A percentile compares a stretch with the other conserved stretches of the same genome.
phyloP scores from a whole-genome alignment of 2,329 filamentous ascomycete species.

The Harringtonia aguacate region DNA sequence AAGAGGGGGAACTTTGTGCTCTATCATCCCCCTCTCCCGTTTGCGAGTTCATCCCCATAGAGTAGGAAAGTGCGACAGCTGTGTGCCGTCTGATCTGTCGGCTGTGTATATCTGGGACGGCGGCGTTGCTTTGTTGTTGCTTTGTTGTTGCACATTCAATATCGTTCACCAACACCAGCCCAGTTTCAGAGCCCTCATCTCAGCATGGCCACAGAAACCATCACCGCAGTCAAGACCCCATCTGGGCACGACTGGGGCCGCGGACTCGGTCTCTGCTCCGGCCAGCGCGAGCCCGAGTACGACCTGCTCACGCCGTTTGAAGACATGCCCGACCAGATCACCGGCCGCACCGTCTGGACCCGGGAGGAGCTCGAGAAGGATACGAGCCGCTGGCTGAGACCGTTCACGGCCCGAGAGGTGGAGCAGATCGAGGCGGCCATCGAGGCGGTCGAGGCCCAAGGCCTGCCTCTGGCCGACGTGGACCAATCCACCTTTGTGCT shows the following conservation, averaged over 20 bases:
- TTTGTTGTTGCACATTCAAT: not conserved
- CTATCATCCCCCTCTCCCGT: no score
- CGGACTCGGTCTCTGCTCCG: not conserved
- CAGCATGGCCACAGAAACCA: not conserved
- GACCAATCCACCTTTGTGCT: not conserved
- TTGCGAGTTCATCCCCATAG: no score
- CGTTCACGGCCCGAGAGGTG: not conserved
- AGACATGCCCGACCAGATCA: not conserved
- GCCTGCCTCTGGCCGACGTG: not conserved
- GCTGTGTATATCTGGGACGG: no score
- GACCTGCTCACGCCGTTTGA: not conserved
- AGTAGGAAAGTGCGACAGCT: not conserved
- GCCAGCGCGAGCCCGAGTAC: not conserved
- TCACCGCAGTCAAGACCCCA: not conserved
- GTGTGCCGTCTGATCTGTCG: no score
- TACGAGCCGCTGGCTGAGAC: not conserved
- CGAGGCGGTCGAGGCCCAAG: not conserved
- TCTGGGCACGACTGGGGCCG: not conserved
- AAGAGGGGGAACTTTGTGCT: no score
- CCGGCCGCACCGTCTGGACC: not conserved
- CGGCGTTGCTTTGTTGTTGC: no score
- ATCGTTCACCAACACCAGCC: no score
- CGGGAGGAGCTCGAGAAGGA: not conserved
- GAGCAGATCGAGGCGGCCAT: not conserved
- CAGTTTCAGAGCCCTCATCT: no score